Evolutionary conservation across 352 stramenopile genomes (phyloP), one percentile per base, ranked within the genome.

Genomic region (Phytophthora fragariaefolia): DNA sequence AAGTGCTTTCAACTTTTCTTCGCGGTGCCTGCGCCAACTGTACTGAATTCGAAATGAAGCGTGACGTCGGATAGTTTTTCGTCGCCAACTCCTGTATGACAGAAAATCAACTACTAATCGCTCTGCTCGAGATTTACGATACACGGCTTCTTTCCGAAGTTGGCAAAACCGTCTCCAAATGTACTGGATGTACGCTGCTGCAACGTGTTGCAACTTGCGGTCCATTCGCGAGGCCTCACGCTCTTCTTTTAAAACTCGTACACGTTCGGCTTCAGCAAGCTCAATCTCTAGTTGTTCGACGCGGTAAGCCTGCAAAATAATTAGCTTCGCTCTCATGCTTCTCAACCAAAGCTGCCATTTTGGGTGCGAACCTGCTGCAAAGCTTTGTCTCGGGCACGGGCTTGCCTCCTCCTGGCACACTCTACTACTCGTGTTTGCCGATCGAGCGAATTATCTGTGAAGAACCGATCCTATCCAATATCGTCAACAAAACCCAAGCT

Each of bases 111-210:
- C 54, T 10, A 93, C 20, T 0, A 82, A 51, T 22, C 51, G 63
- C 34, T 63, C 63, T 28, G 81, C 75, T 49, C 65, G 66, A 32
- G 38, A 28, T 22, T 26, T 36, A 47, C 69, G 59, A 28, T 69
- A 22, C 4, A 47, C 40, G 46, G 56, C 22, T 45, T 77, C 61
- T 34, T 27, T 12, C n/a, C 40, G 43, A 0, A 54, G 30, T 46
- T 60, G 49, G 58, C 63, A 43, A 20, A 66, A 74, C 2, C 68
- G 73, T 5, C 83, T 74, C 74, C 79, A 90, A 24, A 88, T 50
- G 51, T 87, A 81, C 58, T 93, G 85, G 40, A 93, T 89, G 65
- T 89, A 92, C 0, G 79, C 76, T 2, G 82, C 83, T 6, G 85
- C 83, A 15, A 90, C 80, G 32, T 91, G 76, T 26, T 85, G 61